Percentiles rank a stretch among this genome's conserved stretches.
Conservation (phyloP, 2,329 filamentous ascomycete species). For the Trichoderma afroharzianum region DNA sequence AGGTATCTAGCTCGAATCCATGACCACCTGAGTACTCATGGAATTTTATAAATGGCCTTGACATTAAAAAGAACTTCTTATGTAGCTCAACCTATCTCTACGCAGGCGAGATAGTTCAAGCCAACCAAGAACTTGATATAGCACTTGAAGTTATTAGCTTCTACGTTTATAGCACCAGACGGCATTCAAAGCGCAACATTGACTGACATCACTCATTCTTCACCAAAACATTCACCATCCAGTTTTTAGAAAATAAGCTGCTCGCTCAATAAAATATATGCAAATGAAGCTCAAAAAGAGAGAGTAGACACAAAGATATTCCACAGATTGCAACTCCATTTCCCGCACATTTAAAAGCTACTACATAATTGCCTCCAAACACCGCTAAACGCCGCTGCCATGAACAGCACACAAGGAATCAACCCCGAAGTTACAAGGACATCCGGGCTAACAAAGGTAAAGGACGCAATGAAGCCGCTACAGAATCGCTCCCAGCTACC, state of each 20-base stretch:
- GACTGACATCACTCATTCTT: background rate
- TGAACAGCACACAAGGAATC: constrained; percentile 27
- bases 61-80: background rate
- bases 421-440: constrained; percentile 7
- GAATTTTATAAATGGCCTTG: background rate
- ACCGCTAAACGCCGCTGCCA: constrained; percentile 34
- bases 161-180: background rate
- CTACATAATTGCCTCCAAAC: constrained; percentile 30
- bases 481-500: constrained; percentile 19
- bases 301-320: background rate
- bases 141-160: background rate
- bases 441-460: constrained; percentile 24
- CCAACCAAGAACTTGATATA: background rate
- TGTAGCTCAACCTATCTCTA: background rate
- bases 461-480: constrained; percentile 20
- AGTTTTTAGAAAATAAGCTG: background rate
- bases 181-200: background rate
- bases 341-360: constrained; percentile 25
- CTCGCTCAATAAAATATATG: background rate
- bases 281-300: background rate
- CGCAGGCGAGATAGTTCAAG: background rate
- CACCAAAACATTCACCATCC: background rate
- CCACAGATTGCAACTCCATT: constrained; percentile 12
- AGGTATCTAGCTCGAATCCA: background rate
- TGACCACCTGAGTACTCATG: background rate